Conservation (phyloP, 768 basidiomycete genomes). For the Kwoniella shandongensis region DNA sequence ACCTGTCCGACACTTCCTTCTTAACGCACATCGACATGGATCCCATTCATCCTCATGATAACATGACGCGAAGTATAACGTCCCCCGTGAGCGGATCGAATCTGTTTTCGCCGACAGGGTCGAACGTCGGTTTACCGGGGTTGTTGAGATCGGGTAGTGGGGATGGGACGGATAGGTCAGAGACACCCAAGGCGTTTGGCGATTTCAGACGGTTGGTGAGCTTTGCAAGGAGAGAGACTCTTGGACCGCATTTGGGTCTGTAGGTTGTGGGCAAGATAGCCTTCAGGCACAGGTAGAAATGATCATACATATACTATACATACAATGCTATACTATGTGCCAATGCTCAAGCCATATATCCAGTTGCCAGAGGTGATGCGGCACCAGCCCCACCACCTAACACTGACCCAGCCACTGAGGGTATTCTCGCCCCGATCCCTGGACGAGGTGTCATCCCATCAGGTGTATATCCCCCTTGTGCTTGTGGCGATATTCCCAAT, state of each 20-base stretch:
- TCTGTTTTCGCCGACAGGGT: constrained; percentile 61
- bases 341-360: not conserved
- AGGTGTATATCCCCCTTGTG: not conserved
- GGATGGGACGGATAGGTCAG: constrained; percentile 54
- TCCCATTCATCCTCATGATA: constrained; percentile 54
- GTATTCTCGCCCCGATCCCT: not conserved
- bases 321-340: not conserved
- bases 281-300: too few species aligned
- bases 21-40: constrained; percentile 95
- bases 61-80: constrained; percentile 20
- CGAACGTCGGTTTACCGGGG: constrained; percentile 62
- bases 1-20: constrained; percentile 87
- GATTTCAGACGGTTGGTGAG: constrained; percentile 85
- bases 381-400: not conserved
- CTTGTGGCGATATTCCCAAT: constrained; percentile 1
- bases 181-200: constrained; percentile 77
- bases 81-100: constrained; percentile 53
- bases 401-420: not conserved
- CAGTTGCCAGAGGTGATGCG: constrained; percentile 2
- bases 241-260: constrained; percentile 4
- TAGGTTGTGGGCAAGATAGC: not conserved
- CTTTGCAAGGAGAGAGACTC: constrained; percentile 73
- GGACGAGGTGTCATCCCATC: not conserved
- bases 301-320: not conserved
- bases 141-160: constrained; percentile 54